Evolutionary conservation across 2,329 filamentous ascomycete genomes (phyloP).

Genomic region (Sphaceloma murrayae): DNA sequence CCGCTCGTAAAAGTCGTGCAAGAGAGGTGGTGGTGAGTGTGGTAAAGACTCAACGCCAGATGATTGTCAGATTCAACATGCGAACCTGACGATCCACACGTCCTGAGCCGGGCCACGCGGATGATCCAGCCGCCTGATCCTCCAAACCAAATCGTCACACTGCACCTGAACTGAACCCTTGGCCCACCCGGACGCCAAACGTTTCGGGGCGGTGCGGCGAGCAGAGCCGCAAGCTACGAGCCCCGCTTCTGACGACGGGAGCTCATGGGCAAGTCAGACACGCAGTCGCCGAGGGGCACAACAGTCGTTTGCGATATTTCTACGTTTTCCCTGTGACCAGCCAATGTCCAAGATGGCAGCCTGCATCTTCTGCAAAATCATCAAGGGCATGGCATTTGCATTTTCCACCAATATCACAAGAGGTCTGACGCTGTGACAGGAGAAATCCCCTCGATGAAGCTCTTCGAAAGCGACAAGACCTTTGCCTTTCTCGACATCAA

Average conservation of each 20-base stretch:
- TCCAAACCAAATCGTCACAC: neutral
- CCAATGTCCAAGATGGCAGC: constrained; percentile 35
- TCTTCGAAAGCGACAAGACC: constrained; percentile 88
- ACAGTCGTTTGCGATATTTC: neutral
- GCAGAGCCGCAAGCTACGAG: neutral
- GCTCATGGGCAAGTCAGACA: neutral
- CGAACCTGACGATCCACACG: constrained; percentile 13
- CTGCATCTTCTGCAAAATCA: constrained; percentile 97
- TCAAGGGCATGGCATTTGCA: constrained; percentile 64
- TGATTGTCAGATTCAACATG: neutral
- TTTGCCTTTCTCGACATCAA: constrained; percentile 95
- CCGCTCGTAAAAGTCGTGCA: too few relatives aligned
- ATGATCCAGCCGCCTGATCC: constrained; percentile 2
- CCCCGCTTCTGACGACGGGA: neutral
- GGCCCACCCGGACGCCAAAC: constrained; percentile 1
- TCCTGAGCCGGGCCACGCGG: constrained; percentile 14
- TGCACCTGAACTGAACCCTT: constrained; percentile 8
- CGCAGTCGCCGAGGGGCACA: neutral
- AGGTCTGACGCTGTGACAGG: constrained; percentile 42
- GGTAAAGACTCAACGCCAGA: neutral
- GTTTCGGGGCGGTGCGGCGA: neutral
- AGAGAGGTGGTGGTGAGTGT: too few relatives aligned
- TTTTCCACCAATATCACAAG: neutral
- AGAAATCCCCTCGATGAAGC: constrained; percentile 92
- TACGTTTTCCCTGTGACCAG: neutral